Conservation (phyloP, 2,329 filamentous ascomycete genomes). For the Pseudogymnoascus verrucosus region DNA sequence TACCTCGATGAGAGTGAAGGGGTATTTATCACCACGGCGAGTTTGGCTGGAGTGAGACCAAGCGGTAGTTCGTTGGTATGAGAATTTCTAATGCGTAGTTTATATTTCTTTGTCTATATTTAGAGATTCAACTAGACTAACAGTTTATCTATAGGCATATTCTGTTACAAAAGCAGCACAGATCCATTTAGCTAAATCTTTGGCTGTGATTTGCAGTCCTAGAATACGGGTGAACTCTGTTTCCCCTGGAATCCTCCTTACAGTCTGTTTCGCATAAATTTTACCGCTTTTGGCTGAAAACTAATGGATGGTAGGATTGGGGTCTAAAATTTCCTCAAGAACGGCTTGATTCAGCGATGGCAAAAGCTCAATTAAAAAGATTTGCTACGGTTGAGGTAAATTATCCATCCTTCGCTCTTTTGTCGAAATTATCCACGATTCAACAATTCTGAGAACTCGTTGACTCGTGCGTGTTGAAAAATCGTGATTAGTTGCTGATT, state of each 20-base stretch:
- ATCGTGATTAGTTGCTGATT: not conserved
- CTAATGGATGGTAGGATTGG: slow-evolving; percentile 43
- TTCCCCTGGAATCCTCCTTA: slow-evolving; percentile 44
- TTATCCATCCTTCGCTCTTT: slow-evolving; percentile 10
- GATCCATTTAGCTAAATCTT: slow-evolving; percentile 47
- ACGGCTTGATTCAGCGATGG: slow-evolving; percentile 42
- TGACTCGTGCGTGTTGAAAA: not conserved
- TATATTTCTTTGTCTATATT: not conserved
- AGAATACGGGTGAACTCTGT: slow-evolving; percentile 53
- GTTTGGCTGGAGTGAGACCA: slow-evolving; percentile 54
- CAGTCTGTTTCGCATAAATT: slow-evolving; percentile 15
- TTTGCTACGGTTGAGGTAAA: slow-evolving; percentile 45
- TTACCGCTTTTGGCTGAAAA: not conserved
- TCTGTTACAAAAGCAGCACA: slow-evolving; percentile 70
- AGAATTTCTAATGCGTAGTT: not conserved
- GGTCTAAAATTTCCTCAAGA: slow-evolving; percentile 51
- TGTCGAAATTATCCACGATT: slow-evolving; percentile 2
- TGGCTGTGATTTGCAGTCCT: slow-evolving; percentile 45
- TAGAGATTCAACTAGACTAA: not conserved
- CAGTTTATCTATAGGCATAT: slow-evolving; percentile 47
- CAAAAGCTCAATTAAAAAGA: slow-evolving; percentile 52
- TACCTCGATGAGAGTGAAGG: slow-evolving; percentile 50
- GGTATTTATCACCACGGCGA: slow-evolving; percentile 56
- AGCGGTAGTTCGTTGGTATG: slow-evolving; percentile 51
- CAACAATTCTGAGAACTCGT: too few species aligned